Evolutionary conservation across 495 filamentous ascomycete genomes (phyloP).

Genomic region (Hapsidospora chrysogenum): DNA sequence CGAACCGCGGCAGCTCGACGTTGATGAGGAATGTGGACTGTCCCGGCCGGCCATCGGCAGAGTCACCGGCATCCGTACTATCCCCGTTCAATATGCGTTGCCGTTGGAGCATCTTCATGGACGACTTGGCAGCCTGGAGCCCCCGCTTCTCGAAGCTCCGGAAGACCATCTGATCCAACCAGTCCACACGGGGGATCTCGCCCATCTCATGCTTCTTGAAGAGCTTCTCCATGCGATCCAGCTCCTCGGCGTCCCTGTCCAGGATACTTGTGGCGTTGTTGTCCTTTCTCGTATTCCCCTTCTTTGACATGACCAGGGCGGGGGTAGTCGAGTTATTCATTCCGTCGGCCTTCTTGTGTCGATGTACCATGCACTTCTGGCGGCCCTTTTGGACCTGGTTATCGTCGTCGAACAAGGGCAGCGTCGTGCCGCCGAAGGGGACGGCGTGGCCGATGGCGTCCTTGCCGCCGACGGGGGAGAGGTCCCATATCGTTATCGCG

Average conservation of each 20-base stretch:
- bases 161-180: slow-evolving; percentile 89
- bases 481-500: slow-evolving; percentile 90
- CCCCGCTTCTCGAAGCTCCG: slow-evolving; percentile 61
- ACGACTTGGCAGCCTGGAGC: slow-evolving; percentile 30
- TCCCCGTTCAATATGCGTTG: slow-evolving; percentile 10
- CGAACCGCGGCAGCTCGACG: slow-evolving; percentile 85
- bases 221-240: slow-evolving; percentile 67
- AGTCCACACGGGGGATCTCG: slow-evolving; percentile 79
- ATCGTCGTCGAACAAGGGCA: slow-evolving; percentile 78
- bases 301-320: slow-evolving; percentile 32
- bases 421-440: slow-evolving; percentile 88
- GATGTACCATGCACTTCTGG: slow-evolving; percentile 78
- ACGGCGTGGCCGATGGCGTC: slow-evolving; percentile 54
- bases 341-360: slow-evolving; percentile 73
- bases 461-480: slow-evolving; percentile 58
- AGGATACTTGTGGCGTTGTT: slow-evolving; percentile 10
- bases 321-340: slow-evolving; percentile 68
- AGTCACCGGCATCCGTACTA: slow-evolving; percentile 10
- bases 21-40: slow-evolving; percentile 51
- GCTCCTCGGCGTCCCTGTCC: slow-evolving; percentile 52
- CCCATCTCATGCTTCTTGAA: slow-evolving; percentile 98
- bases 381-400: slow-evolving; percentile 76
- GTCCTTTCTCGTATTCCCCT: slow-evolving; percentile 29
- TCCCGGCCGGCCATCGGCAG: slow-evolving; percentile 26
- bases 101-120: slow-evolving; percentile 16